Percentiles rank a stretch among this genome's conserved stretches.
Evolutionary conservation across 345 rosid genomes (phyloP).

Genomic region (Erucastrum elatum): DNA sequence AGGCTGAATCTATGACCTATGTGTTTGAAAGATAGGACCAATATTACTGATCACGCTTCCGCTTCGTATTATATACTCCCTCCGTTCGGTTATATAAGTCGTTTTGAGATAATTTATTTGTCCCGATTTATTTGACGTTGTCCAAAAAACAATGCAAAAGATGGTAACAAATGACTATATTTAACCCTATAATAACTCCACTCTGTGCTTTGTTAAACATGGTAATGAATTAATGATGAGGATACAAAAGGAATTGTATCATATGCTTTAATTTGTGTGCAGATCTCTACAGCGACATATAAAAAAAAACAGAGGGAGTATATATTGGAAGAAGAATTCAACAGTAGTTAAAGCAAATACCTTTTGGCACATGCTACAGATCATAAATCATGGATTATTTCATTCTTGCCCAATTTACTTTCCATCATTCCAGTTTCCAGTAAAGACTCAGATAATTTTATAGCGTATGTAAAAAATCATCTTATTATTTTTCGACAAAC

Average conservation of each 20-base stretch:
- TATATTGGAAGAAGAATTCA: conserved; percentile 1
- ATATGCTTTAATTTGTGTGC: no score
- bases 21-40: conserved; percentile 1
- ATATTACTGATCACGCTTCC: conserved; percentile 6
- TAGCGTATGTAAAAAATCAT: not conserved
- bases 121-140: no score
- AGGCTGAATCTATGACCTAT: not conserved
- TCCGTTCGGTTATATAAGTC: no score
- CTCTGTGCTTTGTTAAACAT: no score
- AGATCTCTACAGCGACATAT: no score
- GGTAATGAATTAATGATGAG: no score
- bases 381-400: conserved; percentile 31
- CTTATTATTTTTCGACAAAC: not conserved
- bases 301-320: no score
- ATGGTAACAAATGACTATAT: no score
- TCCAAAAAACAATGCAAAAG: no score
- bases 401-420: conserved; percentile 4
- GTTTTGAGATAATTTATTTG: no score
- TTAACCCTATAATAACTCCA: no score
- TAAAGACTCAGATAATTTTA: not conserved
- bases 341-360: not conserved
- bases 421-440: conserved; percentile 7
- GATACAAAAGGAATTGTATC: no score
- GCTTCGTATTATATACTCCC: conserved; percentile 8
- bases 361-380: conserved; percentile 31